Evolutionary conservation across 1,139 yeast species (phyloP).

Genomic region (Geotrichum candidum): DNA sequence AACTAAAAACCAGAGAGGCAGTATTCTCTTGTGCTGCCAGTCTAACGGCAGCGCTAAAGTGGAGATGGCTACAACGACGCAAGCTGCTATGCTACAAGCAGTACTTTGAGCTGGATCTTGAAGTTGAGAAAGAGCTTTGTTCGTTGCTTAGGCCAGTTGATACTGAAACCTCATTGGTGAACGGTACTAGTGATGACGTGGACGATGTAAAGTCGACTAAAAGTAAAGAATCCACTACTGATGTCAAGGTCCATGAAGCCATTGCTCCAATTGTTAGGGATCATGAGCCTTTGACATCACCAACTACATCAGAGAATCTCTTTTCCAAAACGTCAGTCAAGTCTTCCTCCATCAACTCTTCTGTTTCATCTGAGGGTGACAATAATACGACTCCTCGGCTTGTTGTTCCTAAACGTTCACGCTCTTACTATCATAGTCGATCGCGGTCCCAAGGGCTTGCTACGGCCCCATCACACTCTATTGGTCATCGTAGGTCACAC

Average conservation of each 20-base stretch:
- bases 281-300: neutral
- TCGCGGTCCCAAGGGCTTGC: slow-evolving; percentile 5
- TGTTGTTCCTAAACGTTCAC: slow-evolving; percentile 8
- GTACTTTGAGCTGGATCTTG: slow-evolving; percentile 36
- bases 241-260: neutral
- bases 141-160: neutral
- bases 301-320: neutral
- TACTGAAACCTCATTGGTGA: neutral
- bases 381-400: neutral
- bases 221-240: neutral
- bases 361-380: neutral
- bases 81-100: slow-evolving; percentile 40
- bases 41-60: slow-evolving; percentile 46
- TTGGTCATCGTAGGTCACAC: slow-evolving; percentile 5
- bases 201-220: neutral
- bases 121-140: slow-evolving; percentile 26
- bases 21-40: slow-evolving; percentile 42
- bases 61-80: slow-evolving; percentile 50
- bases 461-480: neutral
- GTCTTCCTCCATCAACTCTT: neutral
- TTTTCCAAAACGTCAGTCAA: neutral
- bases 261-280: neutral
- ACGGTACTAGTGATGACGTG: neutral
- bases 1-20: slow-evolving; percentile 45
- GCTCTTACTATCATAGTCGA: neutral